These are phyloP conservation scores for Chaetomiaceae sp. DNA, from an alignment of 2,329 filamentous ascomycete species.

Conservation along the genomic window DNA sequence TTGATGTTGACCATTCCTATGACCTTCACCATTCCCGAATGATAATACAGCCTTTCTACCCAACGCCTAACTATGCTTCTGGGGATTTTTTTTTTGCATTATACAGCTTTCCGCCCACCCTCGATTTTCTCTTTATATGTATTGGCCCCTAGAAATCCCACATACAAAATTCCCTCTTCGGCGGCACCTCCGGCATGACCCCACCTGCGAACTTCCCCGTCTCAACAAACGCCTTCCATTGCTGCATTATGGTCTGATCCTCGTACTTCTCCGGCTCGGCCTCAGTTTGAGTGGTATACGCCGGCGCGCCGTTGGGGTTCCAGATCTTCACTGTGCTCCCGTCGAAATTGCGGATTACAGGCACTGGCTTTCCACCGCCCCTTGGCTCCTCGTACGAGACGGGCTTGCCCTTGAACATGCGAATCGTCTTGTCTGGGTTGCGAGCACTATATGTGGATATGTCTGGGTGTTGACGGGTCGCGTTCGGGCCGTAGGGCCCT, in stretches of 20 bases:
- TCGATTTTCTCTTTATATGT: background rate
- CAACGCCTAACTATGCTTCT: conserved; percentile 1
- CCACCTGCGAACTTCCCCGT: conserved; percentile 66
- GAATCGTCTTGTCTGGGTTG: conserved; percentile 26
- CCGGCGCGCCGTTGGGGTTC: conserved; percentile 67
- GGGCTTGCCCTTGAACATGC: conserved; percentile 32
- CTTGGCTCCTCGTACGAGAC: conserved; percentile 40
- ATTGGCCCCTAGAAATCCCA: conserved; percentile 59
- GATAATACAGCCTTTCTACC: no score
- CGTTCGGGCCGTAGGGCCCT: conserved; percentile 26
- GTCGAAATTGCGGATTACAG: conserved; percentile 46
- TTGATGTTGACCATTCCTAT: no score
- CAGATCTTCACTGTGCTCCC: conserved; percentile 62
- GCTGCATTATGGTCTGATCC: conserved; percentile 35
- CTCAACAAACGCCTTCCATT: conserved; percentile 56
- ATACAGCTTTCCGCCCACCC: no score
- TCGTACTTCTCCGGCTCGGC: conserved; percentile 50
- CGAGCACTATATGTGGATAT: conserved; percentile 29
- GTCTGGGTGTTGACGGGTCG: conserved; percentile 31
- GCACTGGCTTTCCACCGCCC: conserved; percentile 38
- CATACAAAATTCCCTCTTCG: conserved; percentile 67
- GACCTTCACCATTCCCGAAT: no score
- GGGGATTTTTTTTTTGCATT: no score
- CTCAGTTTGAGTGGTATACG: conserved; percentile 60
- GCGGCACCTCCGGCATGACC: conserved; percentile 71